Evolutionary conservation across 768 basidiomycete genomes (phyloP), one percentile per base, ranked within the genome.

Genomic region (Mycena vitilis): DNA sequence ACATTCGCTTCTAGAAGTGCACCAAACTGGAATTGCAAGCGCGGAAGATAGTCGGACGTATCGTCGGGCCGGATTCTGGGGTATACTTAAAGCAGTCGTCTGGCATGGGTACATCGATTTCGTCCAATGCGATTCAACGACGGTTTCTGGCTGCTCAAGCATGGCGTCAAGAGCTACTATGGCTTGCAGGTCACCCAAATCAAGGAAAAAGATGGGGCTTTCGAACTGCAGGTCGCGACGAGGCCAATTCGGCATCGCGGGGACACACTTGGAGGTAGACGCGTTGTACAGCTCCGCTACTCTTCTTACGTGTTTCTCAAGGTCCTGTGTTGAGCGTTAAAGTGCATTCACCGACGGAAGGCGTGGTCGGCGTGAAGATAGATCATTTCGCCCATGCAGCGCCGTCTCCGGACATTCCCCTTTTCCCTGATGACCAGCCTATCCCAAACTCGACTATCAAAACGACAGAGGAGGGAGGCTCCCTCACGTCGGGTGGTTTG

Each of bases 101-200:
- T 44, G 44, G 45, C 47, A 22, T 16, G 22, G 8, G 49, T 2
- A n/a, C 51, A 23, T 62, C 60, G 22, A 48, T 52, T 45, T 18
- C 49, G 16, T 59, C 63, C 49, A 60, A 92, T 91, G 90, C 89
- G 87, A 74, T 90, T 91, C 81, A 91, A 87, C 82, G 91, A 92
- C 79, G 90, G 91, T 23, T 89, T 91, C 73, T 92, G 89, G 90
- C 83, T 90, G 25, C 77, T 88, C 71, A 88, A 88, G 72, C 81
- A 85, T 68, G 90, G 88, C 47, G 85, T 89, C 64, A 88, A 87
- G 73, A 83, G 88, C 15, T 83, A 83, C 67, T 88, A 87, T 65
- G 90, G 87, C 37, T 80, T 91, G 49, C 88, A 91, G 71, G 89
- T 89, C 44, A 86, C 86, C 40, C 84, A 88, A 58, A 77, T 82